Conservation (phyloP, 495 filamentous ascomycete genomes). For the Penicillium tannophilum region DNA sequence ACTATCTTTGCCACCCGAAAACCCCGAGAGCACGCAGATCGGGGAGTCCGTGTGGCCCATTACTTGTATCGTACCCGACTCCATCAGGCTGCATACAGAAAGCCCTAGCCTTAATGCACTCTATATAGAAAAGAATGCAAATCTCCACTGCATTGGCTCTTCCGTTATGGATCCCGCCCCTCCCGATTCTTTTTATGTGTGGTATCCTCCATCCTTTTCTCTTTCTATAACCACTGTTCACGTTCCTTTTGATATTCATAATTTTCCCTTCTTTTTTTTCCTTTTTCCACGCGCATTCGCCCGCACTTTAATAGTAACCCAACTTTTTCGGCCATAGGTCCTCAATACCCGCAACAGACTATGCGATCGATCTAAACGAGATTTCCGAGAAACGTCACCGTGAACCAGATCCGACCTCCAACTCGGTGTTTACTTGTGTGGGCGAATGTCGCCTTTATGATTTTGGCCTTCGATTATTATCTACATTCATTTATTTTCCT, state of each 20-base stretch:
- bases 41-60: slow-evolving; percentile 27
- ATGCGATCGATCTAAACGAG: slow-evolving; percentile 29
- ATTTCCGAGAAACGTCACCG: neutral
- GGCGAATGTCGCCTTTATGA: slow-evolving; percentile 51
- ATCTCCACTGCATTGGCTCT: slow-evolving; percentile 36
- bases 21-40: slow-evolving; percentile 15
- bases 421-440: slow-evolving; percentile 31
- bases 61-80: slow-evolving; percentile 21
- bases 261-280: slow-evolving; percentile 41
- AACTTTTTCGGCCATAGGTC: slow-evolving; percentile 24
- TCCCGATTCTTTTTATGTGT: slow-evolving; percentile 19
- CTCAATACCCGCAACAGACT: slow-evolving; percentile 20
- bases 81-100: slow-evolving; percentile 28
- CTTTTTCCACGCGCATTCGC: slow-evolving; percentile 50
- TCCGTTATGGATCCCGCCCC: slow-evolving; percentile 55
- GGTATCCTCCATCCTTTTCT: slow-evolving; percentile 15
- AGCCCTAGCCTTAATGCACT: slow-evolving; percentile 9
- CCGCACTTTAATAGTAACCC: slow-evolving; percentile 48
- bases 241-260: slow-evolving; percentile 24
- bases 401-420: slow-evolving; percentile 9
- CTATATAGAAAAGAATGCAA: slow-evolving; percentile 5
- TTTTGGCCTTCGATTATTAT: slow-evolving; percentile 30
- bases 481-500: slow-evolving; percentile 35
- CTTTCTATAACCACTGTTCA: slow-evolving; percentile 12
- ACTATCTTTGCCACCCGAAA: slow-evolving; percentile 16